Conservation (phyloP, 345 rosid species). For the Salix dunnii region DNA sequence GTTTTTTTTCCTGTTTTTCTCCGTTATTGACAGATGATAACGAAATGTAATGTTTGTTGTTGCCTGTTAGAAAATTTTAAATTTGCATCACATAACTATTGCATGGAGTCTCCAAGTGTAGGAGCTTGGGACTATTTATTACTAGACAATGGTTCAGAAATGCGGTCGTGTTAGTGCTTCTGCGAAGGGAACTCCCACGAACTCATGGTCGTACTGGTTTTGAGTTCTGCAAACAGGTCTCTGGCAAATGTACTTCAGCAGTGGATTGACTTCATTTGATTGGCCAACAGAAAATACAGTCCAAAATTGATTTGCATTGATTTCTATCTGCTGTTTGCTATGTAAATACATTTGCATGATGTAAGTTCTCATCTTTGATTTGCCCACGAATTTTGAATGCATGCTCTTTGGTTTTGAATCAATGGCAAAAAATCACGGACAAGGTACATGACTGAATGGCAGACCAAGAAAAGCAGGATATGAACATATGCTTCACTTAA, state of each 20-base stretch:
- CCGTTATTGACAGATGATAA: slow-evolving; percentile 35
- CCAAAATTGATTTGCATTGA: background rate
- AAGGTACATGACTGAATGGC: background rate
- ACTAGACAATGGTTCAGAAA: background rate
- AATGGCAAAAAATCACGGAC: background rate
- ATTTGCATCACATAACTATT: slow-evolving; percentile 18
- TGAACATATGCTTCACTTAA: background rate
- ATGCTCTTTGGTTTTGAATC: background rate
- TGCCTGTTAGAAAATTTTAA: slow-evolving; percentile 18
- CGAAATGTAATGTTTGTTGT: slow-evolving; percentile 34
- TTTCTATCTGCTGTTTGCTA: background rate
- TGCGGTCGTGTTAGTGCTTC: too few species aligned
- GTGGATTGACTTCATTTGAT: background rate
- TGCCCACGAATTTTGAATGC: background rate
- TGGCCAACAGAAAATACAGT: background rate
- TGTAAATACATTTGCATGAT: background rate
- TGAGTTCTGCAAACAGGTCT: background rate
- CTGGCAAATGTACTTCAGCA: background rate
- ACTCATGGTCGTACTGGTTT: too few species aligned
- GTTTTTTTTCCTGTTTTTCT: slow-evolving; percentile 7
- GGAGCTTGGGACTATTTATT: background rate
- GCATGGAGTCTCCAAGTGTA: background rate
- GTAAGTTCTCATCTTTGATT: background rate
- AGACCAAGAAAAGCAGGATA: background rate
- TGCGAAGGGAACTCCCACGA: background rate